Base-by-base conservation (phyloP, 306 rosid species). In the Ceratonia siliqua region DNA sequence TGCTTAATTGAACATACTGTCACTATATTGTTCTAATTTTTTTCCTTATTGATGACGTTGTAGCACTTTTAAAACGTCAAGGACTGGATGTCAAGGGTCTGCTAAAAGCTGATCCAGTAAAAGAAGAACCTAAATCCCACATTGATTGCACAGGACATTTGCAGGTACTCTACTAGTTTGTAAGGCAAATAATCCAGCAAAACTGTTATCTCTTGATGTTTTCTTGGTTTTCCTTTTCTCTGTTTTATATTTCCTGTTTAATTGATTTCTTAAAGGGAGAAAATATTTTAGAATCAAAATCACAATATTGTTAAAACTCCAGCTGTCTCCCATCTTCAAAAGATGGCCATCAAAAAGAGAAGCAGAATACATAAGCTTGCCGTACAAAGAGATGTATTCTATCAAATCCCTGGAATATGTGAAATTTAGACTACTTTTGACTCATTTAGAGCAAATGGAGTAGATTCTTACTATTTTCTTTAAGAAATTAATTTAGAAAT, bases 31-130 rank as follows among this genome's bases (percentile, higher is more conserved):
- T 68, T 69, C 62, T 78, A 74, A 69, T 67, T 73, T 67, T 28
- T 38, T 75, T 21, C 62, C 18, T 49, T 62, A 41, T 81, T 64
- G 24, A 77, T 81, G 73, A 22, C 70, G 50, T 68, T 81, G 75
- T 80, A 95, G 99, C 99, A 77, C 98, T 95, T 81, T 82, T 95
- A 75, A 89, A 89, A 81, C 98, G 99, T 75, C 98, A 92, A 92
- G 99, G 99, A 70, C 83, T 95, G 78, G 85, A 95, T 70, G 99
- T 95, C 82, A 95, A 92, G 90, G 99, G 99, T 72, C 91, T 95
- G 49, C 24, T 95, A 86, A 95, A 95, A 86, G 72, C 90, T 69
- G 97, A 90, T 70, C 91, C 96, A 11, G 95, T 85, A 59, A 90
- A 90, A 90, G 98, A 95, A 86, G 99, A 95, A 82, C 98, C 96